Evolutionary conservation across 2,329 filamentous ascomycete species (phyloP), one percentile per base, ranked within the genome.

Genomic region (Xylariaceae sp.): DNA sequence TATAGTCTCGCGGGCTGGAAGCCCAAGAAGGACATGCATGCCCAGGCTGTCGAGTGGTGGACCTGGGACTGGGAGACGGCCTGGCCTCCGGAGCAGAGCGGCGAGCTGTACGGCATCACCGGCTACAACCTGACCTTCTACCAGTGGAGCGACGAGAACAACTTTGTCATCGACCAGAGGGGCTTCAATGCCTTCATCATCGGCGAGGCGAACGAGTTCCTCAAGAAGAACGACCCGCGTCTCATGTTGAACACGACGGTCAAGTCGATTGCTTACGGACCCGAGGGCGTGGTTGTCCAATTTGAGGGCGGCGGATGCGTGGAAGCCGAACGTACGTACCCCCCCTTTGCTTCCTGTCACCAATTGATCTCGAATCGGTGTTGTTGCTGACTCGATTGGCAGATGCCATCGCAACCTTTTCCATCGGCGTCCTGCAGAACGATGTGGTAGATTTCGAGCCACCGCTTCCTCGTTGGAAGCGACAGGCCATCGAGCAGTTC

Each of bases 341-440:
- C 18, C 23, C 11, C 3, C 28, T 30, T 2, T 4, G 2, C 1
- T 31, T 14, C 5, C 8, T 19, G 7, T 8, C 6, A 12, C 34
- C 31, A n/a, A 6, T 9, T n/a, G n/a, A n/a, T n/a, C n/a, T 23
- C 17, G 3, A 18, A 24, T 13, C 32, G 12, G n/a, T 24, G 21
- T 17, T 11, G 7, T 38, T 40, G 13, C 48, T 53, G 21, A 55
- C 34, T n/a, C 11, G 13, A 59, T 26, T n/a, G 13, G 16, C 13
- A 57, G 54, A 56, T 46, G 81, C 79, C 1, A 73, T 85, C 44
- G 73, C 70, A 50, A 85, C 81, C 0, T 84, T 86, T 56, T 81
- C 78, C 0, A 59, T 85, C 0, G 81, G 82, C 1, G 81, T 85
- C 0, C 63, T 85, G 1, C 81, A 85, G 53, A 74, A 77, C 44